phyloP scores from a whole-genome alignment of 371 early-diverging fungal species.

The Apophysomyces variabilis region DNA sequence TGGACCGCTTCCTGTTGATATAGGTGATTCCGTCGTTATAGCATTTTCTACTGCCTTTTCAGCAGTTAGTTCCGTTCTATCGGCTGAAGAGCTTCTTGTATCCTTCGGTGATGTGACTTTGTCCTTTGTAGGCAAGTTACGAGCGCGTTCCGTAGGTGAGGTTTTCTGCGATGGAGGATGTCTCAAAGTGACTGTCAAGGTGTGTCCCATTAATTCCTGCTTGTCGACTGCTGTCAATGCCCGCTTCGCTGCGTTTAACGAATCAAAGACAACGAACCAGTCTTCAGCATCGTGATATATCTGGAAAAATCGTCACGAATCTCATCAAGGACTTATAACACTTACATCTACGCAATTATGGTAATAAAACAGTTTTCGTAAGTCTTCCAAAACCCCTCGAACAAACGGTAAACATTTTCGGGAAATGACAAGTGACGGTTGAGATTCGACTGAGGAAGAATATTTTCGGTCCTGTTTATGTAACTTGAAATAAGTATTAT shows the following conservation, averaged over 20 bases:
- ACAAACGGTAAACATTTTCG: conserved; percentile 59
- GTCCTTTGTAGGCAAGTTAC: not conserved
- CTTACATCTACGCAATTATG: conserved; percentile 45
- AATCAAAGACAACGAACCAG: conserved; percentile 64
- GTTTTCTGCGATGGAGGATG: conserved; percentile 4
- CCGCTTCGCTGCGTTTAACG: conserved; percentile 52
- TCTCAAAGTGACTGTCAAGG: conserved; percentile 43
- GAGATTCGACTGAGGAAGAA: conserved; percentile 18
- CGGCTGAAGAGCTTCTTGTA: not conserved
- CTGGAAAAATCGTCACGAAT: conserved; percentile 13
- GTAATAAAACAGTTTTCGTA: conserved; percentile 43
- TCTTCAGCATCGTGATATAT: conserved; percentile 55
- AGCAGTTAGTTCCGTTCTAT: not conserved
- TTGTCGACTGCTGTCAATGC: conserved; percentile 52
- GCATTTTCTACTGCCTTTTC: not conserved
- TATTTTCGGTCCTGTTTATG: conserved; percentile 12
- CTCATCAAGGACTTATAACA: not conserved
- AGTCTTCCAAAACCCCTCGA: conserved; percentile 54
- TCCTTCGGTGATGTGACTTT: not conserved
- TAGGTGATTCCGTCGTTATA: not conserved
- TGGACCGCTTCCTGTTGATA: not conserved
- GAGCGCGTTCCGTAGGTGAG: conserved; percentile 7
- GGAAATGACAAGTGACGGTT: conserved; percentile 55
- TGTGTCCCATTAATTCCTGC: conserved; percentile 51
- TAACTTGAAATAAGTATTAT: conserved; percentile 4